phyloP scores from a whole-genome alignment of 176 grass and related monocot genomes.

The Olyra latifolia region DNA sequence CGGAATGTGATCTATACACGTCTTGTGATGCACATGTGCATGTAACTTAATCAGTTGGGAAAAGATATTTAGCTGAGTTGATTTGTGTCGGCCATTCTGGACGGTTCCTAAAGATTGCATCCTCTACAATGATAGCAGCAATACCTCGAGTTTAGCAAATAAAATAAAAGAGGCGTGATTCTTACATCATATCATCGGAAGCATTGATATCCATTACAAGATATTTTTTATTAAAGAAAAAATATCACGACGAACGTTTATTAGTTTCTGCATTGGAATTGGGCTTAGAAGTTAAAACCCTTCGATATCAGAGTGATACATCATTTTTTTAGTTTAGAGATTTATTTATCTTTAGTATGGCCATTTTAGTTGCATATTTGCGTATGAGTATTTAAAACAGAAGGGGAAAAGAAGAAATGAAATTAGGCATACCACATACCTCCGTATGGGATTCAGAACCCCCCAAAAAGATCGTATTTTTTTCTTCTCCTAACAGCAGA shows the following conservation, averaged over 20 bases:
- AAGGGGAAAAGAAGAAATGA: neutral
- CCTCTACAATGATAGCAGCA: conserved; percentile 22
- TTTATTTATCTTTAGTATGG: conserved; percentile 24
- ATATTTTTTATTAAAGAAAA: neutral
- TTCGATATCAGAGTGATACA: neutral
- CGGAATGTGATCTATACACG: conserved; percentile 40
- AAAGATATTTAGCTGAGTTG: conserved; percentile 36
- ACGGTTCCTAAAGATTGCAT: conserved; percentile 39
- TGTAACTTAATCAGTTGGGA: conserved; percentile 42
- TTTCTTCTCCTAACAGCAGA: conserved; percentile 13
- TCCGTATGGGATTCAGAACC: neutral
- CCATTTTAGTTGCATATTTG: conserved; percentile 36
- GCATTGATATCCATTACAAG: neutral
- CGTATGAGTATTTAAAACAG: neutral
- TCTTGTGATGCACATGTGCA: conserved; percentile 50
- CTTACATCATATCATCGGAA: conserved; percentile 7
- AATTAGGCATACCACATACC: neutral
- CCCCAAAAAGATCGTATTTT: neutral
- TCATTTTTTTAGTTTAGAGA: neutral
- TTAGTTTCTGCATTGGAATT: conserved; percentile 11
- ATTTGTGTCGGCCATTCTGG: conserved; percentile 56
- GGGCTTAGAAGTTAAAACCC: neutral
- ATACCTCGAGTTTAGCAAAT: conserved; percentile 28
- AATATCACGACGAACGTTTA: neutral
- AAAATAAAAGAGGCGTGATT: conserved; percentile 31